Evolutionary conservation across 768 basidiomycete species (phyloP), one percentile per base, ranked within the genome.

Genomic region (Psilocybe cyanescens): DNA sequence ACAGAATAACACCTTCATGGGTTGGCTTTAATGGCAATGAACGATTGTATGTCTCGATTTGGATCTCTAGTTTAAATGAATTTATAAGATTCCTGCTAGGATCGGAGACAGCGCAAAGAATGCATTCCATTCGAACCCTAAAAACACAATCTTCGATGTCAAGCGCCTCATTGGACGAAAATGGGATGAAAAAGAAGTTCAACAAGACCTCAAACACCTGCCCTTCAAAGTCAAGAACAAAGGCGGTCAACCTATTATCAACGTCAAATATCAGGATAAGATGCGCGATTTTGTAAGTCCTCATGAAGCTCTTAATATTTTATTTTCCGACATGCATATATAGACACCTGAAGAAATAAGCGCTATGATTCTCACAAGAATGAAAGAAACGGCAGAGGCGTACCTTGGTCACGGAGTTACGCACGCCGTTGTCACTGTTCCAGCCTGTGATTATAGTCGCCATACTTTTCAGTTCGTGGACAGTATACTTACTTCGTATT

Each of bases 51-150:
- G 81, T 72, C 7, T n/a, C 44, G 24, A 12, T 31, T 9, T 39
- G 11, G 6, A 41, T 29, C 11, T 30, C 8, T 4, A 14, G 8
- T 16, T 16, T 47, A 6, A 5, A 12, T 29, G 33, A 29, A 19
- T 48, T 31, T 59, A 30, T 59, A 50, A n/a, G 49, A 33, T 8
- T 12, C 1, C 4, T 68, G 46, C 6, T 33, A 74, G 71, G 48
- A 70, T 99, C 68, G 97, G 97, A 67, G 97, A 98, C 73, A 85
- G 88, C 57, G 96, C 97, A 19, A 99, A 99, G 81, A 97, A 97
- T 70, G 94, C 94, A 19, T 94, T 88, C 78, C 88, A 93, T 74
- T 81, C 90, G 35, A 94, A 98, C 76, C 94, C 97, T n/a, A 70
- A 83, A 68, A 99, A 99, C 77, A 97, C 95, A 5, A 89, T 97